These are phyloP conservation scores for Leptomonas pyrrhocoris DNA, from an alignment of 208 protist species.

Conservation along the genomic window DNA sequence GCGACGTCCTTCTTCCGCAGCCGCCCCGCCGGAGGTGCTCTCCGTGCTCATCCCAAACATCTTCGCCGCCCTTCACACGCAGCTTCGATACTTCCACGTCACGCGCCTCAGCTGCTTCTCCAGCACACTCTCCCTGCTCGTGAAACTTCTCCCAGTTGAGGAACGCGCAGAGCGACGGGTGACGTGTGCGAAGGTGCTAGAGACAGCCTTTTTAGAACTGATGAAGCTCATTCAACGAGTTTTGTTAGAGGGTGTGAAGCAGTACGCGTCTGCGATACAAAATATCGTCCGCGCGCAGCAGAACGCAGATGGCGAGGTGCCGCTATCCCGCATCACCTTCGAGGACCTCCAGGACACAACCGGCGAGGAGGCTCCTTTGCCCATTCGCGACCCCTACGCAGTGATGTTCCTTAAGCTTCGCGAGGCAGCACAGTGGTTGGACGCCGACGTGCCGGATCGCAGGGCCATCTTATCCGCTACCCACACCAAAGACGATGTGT, in stretches of 20 bases:
- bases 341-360: conserved; percentile 6
- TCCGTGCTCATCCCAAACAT: conserved; percentile 23
- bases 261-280: conserved; percentile 33
- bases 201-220: conserved; percentile 14
- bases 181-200: not conserved
- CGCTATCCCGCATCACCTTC: conserved; percentile 30
- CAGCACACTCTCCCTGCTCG: conserved; percentile 23
- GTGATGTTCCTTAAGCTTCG: conserved; percentile 31
- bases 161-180: not conserved
- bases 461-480: not conserved
- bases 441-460: conserved; percentile 7
- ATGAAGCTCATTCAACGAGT: conserved; percentile 35
- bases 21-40: conserved; percentile 6
- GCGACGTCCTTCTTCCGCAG: too few species aligned
- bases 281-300: conserved; percentile 12
- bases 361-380: conserved; percentile 24
- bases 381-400: conserved; percentile 32
- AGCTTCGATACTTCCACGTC: conserved; percentile 33
- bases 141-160: conserved; percentile 13
- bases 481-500: conserved; percentile 11
- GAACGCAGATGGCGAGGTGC: conserved; percentile 15
- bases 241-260: conserved; percentile 28
- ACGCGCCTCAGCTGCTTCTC: conserved; percentile 29
- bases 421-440: conserved; percentile 24
- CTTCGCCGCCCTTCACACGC: conserved; percentile 23